Base-by-base conservation (phyloP, 1,284 basidiomycete genomes). In the Pascua sp. region DNA sequence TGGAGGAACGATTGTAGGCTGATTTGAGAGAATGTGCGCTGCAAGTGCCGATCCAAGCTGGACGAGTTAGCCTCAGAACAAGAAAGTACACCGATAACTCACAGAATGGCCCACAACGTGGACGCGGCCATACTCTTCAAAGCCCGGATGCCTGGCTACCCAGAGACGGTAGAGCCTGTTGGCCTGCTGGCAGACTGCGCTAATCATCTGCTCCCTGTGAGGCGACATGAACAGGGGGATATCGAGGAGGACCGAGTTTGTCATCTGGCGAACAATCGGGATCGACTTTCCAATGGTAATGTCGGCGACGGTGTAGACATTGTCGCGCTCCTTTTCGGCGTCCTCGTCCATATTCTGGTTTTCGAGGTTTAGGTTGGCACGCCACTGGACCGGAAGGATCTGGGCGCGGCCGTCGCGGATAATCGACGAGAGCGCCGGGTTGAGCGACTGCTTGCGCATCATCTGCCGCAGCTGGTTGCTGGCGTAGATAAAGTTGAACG, bases 301-400 rank as follows among this genome's bases (percentile, higher is more conserved):
- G 56, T 81, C 81, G 68, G 53, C 62, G 52, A 83, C 77, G 36
- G 78, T 79, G 57, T 80, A 81, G 5, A 73, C 65, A 55, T 82
- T 81, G 62, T 80, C 77, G 56, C 79, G 70, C 10, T 75, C 79
- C 49, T 80, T 80, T 36, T 75, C 67, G 38, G 75, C 67, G 37
- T 78, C 76, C 54, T 80, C 77, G n/a, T 67, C 68, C 12, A 77
- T 76, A 45, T 77, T 74, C 17, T 77, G 73, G 16, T 78, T 70
- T 39, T 75, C 76, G 11, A 81, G 67, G 43, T 80, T 70, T 17
- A 83, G 70, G 9, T 72, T 79, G 2, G 81, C 78, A 36, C 82
- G 72, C 83, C 83, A 84, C 60, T 81, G 80, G 7, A 84, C 78
- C 1, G 82, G 83, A 4, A 84, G 67, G 39, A 84, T 78, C 56